These are phyloP conservation scores for Plasmodium gaboni DNA, from an alignment of 169 alveolate genomes.

Conservation along the genomic window DNA sequence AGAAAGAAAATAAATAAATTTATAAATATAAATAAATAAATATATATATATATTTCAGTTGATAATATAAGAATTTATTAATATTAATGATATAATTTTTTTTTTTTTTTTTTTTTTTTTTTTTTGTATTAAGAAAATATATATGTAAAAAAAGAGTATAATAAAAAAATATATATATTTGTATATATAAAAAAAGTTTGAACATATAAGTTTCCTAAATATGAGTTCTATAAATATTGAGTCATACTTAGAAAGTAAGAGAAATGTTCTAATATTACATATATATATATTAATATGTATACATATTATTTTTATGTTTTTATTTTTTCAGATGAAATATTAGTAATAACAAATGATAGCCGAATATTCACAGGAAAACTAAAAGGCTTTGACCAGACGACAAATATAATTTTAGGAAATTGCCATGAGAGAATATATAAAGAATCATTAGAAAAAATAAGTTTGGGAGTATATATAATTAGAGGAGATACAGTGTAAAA, in stretches of 20 bases:
- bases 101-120: too few relatives aligned
- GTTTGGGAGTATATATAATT: constrained; percentile 86
- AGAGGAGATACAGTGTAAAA: constrained; percentile 91
- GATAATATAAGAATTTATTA: too few relatives aligned
- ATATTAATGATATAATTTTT: too few relatives aligned
- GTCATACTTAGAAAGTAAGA: constrained; percentile 62
- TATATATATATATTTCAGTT: too few relatives aligned
- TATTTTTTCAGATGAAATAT: constrained; percentile 84
- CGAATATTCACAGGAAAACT: constrained; percentile 90
- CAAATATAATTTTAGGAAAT: constrained; percentile 88
- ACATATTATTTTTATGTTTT: constrained; percentile 3
- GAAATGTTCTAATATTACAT: neutral
- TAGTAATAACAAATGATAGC: constrained; percentile 91
- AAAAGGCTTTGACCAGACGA: constrained; percentile 92
- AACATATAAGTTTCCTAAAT: constrained; percentile 7
- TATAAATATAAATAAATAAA: too few relatives aligned
- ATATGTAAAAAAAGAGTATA: neutral
- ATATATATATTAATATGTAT: neutral
- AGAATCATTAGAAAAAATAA: constrained; percentile 88
- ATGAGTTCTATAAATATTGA: constrained; percentile 70
- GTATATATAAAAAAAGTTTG: neutral
- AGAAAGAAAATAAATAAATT: too few relatives aligned
- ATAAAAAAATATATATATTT: constrained; percentile 7
- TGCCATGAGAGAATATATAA: constrained; percentile 90
- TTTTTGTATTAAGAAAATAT: too few relatives aligned